phyloP scores from a whole-genome alignment of 208 protist genomes.

The Crithidia expoeki region DNA sequence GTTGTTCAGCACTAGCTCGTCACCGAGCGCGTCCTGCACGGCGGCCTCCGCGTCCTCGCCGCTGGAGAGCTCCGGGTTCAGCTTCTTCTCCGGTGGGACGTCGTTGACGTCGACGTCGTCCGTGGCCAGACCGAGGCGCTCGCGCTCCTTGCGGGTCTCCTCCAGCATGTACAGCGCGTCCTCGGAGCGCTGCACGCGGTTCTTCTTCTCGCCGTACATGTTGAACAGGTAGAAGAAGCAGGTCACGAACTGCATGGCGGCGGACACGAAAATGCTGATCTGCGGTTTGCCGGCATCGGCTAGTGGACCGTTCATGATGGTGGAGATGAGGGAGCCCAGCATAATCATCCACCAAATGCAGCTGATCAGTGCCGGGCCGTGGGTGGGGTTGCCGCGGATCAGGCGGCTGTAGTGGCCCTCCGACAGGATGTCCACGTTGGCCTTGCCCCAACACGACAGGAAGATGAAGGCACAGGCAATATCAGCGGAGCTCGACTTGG shows the following conservation, averaged over 20 bases:
- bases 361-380: slow-evolving; percentile 61
- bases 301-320: slow-evolving; percentile 49
- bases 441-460: slow-evolving; percentile 53
- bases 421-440: slow-evolving; percentile 78
- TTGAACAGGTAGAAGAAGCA: too few relatives aligned
- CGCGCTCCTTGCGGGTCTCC: slow-evolving; percentile 36
- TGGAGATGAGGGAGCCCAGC: slow-evolving; percentile 50
- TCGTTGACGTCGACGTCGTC: not conserved
- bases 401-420: slow-evolving; percentile 82
- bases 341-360: slow-evolving; percentile 72
- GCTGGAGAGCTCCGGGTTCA: slow-evolving; percentile 17
- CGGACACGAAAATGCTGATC: slow-evolving; percentile 56
- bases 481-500: too few relatives aligned
- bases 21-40: slow-evolving; percentile 6
- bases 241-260: slow-evolving; percentile 53
- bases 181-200: slow-evolving; percentile 43
- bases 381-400: slow-evolving; percentile 46
- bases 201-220: too few relatives aligned
- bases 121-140: slow-evolving; percentile 24
- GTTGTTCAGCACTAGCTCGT: slow-evolving; percentile 6
- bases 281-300: slow-evolving; percentile 41
- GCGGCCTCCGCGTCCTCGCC: slow-evolving; percentile 10
- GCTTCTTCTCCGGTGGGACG: not conserved
- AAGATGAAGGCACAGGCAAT: slow-evolving; percentile 58
- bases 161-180: slow-evolving; percentile 40